Percentiles rank a stretch among this genome's conserved stretches.
Evolutionary conservation across 2,329 filamentous ascomycete species (phyloP).

Genomic region (Chaetomium sp.): DNA sequence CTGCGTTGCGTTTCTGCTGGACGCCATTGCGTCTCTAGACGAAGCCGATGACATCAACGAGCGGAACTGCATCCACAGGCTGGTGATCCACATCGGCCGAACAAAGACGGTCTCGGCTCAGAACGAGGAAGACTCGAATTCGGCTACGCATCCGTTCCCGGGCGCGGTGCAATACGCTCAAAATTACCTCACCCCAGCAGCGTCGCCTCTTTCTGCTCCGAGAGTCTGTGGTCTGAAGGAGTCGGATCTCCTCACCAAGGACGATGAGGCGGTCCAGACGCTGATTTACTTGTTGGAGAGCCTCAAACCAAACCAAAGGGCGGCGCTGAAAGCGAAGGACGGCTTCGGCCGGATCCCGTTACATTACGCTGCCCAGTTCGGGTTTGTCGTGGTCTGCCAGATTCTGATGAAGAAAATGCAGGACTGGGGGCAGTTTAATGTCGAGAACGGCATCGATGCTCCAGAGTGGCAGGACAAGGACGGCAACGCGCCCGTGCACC

Average conservation of each 20-base stretch:
- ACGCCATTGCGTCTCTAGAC: conserved; percentile 70
- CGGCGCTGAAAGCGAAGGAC: conserved; percentile 69
- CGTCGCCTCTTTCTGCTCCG: conserved; percentile 65
- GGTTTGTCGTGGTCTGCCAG: conserved; percentile 87
- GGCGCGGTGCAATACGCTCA: conserved; percentile 58
- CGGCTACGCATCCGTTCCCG: conserved; percentile 53
- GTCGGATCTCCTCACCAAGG: conserved; percentile 62
- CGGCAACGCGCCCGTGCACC: conserved; percentile 85
- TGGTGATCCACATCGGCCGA: conserved; percentile 89
- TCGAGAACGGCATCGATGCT: conserved; percentile 83
- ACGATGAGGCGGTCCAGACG: conserved; percentile 76
- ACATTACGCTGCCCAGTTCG: conserved; percentile 94
- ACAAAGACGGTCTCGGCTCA: conserved; percentile 54
- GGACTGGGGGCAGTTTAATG: conserved; percentile 83
- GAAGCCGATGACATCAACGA: conserved; percentile 92
- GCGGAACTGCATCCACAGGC: conserved; percentile 87
- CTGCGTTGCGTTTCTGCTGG: conserved; percentile 72
- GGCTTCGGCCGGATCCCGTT: conserved; percentile 80
- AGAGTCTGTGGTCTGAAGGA: conserved; percentile 67
- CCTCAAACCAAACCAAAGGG: conserved; percentile 67
- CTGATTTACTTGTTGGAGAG: conserved; percentile 65
- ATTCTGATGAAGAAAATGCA: conserved; percentile 87
- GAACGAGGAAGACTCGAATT: conserved; percentile 54
- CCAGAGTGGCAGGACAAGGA: conserved; percentile 89
- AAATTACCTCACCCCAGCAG: conserved; percentile 78